phyloP scores from a whole-genome alignment of 192 early-diverging fungal species.

The Coemansia sp. region DNA sequence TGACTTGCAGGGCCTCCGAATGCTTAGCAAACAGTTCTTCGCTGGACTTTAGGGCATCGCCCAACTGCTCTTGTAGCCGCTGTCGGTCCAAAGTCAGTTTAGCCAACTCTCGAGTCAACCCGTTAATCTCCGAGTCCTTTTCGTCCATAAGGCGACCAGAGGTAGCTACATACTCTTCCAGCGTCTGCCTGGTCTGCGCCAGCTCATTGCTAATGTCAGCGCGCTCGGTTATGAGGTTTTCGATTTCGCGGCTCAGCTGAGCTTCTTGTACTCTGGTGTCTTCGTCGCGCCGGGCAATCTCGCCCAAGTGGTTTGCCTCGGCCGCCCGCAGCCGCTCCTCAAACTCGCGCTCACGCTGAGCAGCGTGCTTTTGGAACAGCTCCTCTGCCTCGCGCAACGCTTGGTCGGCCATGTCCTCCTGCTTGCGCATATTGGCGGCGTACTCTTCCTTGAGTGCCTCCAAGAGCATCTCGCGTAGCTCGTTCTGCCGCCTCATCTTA shows the following conservation, averaged over 20 bases:
- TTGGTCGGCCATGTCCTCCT: constrained; percentile 35
- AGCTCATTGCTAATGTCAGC: constrained; percentile 13
- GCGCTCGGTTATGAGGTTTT: constrained; percentile 25
- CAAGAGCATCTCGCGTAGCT: constrained; percentile 47
- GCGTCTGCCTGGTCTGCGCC: constrained; percentile 18
- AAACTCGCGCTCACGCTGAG: constrained; percentile 32
- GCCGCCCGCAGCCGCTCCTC: constrained; percentile 23
- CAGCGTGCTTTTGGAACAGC: constrained; percentile 26
- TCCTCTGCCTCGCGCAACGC: constrained; percentile 32
- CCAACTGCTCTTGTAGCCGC: constrained; percentile 28
- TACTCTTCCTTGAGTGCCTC: constrained; percentile 43
- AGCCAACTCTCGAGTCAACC: constrained; percentile 28
- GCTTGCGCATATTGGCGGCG: constrained; percentile 34
- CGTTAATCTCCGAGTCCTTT: constrained; percentile 23
- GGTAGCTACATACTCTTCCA: constrained; percentile 36
- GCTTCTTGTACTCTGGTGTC: constrained; percentile 19
- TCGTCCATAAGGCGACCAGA: constrained; percentile 29
- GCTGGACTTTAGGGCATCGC: constrained; percentile 5
- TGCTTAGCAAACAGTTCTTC: constrained; percentile 22
- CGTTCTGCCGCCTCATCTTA: constrained; percentile 26
- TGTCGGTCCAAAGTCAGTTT: constrained; percentile 35
- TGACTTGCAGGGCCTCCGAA: constrained; percentile 15
- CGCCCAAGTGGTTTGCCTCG: constrained; percentile 16
- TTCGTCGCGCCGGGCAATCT: constrained; percentile 35
- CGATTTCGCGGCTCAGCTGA: constrained; percentile 35